Evolutionary conservation across 441 rosid genomes (phyloP).

Genomic region (Gossypium gossypioides): DNA sequence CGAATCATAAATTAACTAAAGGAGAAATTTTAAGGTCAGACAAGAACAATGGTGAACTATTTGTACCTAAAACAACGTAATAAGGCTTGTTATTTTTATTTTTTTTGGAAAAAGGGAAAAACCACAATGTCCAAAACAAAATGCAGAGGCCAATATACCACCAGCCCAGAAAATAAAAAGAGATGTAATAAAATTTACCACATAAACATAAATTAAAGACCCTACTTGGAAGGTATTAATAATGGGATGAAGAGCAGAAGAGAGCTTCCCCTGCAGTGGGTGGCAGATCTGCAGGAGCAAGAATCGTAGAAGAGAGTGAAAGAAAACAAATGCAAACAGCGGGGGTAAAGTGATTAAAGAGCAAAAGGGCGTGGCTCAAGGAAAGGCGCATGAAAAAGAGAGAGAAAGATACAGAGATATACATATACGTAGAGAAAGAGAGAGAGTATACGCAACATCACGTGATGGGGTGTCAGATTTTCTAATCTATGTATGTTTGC

Average conservation of each 20-base stretch:
- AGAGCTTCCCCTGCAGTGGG: constrained; percentile 19
- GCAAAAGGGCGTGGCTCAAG: constrained; percentile 38
- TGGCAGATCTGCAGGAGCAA: constrained; percentile 34
- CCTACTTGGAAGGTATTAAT: not conserved
- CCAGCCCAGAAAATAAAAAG: constrained; percentile 10
- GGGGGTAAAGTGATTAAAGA: constrained; percentile 11
- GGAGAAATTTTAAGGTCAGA: constrained; percentile 6
- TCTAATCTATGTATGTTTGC: not conserved
- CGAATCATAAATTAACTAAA: not conserved
- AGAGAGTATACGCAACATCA: constrained; percentile 21
- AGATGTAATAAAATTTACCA: not conserved
- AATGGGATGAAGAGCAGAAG: not conserved
- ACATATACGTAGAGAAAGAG: constrained; percentile 14
- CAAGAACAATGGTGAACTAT: not conserved
- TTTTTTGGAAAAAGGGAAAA: not conserved
- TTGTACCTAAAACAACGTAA: not conserved
- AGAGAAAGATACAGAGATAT: not conserved
- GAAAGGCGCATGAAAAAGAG: constrained; percentile 13
- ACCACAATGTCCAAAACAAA: constrained; percentile 15
- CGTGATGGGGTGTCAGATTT: constrained; percentile 55
- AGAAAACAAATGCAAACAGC: constrained; percentile 15
- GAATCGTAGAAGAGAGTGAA: constrained; percentile 21
- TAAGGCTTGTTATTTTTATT: not conserved
- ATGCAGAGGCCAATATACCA: not conserved
- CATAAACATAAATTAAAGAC: constrained; percentile 14